phyloP scores from a whole-genome alignment of 1,139 yeast species.

The Trichomonascaceae sp. region DNA sequence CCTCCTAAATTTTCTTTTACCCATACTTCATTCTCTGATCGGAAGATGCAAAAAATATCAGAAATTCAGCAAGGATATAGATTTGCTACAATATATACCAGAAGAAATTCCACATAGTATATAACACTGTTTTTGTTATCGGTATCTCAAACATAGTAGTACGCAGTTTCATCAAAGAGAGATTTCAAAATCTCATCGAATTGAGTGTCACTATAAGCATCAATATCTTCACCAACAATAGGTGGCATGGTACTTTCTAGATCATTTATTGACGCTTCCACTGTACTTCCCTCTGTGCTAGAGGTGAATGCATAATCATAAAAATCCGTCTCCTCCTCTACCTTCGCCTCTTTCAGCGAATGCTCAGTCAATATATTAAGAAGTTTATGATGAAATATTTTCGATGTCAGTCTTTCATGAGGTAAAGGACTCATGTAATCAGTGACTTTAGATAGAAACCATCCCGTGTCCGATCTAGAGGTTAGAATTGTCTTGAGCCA shows the following conservation, averaged over 20 bases:
- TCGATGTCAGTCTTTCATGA: neutral
- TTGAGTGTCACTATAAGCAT: neutral
- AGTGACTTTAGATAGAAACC: neutral
- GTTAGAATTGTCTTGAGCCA: conserved; percentile 1
- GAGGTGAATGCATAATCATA: neutral
- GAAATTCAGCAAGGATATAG: neutral
- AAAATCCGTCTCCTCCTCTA: neutral
- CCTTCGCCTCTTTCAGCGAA: neutral
- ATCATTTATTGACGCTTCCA: neutral
- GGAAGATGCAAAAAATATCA: neutral
- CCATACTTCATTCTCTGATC: neutral
- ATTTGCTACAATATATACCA: neutral
- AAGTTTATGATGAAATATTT: neutral
- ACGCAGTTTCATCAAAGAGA: neutral
- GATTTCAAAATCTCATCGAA: neutral
- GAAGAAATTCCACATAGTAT: neutral
- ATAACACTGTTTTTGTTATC: too few relatives aligned
- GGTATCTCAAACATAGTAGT: neutral
- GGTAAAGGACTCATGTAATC: neutral
- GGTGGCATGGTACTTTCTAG: neutral
- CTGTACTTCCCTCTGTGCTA: neutral
- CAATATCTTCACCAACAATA: neutral
- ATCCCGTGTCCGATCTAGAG: neutral
- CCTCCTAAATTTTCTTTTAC: neutral
- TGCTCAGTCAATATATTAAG: neutral